A percentile compares a stretch with the other conserved stretches of the same genome.
phyloP scores from a whole-genome alignment of 179 eudicot genomes.

The Corrigiola litoralis region DNA sequence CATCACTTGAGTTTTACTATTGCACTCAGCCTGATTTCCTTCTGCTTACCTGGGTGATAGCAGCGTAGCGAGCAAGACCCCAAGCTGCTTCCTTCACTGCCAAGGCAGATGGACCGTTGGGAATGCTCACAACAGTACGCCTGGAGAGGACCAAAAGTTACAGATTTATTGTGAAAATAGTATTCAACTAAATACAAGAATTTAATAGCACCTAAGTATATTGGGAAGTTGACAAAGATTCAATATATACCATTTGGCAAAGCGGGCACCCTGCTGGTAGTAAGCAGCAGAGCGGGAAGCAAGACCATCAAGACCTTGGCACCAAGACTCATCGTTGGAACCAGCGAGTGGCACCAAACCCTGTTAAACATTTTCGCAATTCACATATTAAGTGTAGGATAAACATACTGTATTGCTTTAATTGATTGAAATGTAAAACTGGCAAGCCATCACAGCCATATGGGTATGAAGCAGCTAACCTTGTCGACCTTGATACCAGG shows the following conservation, averaged over 20 bases:
- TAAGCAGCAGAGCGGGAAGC: constrained; percentile 91
- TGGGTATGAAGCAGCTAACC: constrained; percentile 32
- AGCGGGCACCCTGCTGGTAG: constrained; percentile 95
- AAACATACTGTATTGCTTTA: not conserved
- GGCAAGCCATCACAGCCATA: not conserved
- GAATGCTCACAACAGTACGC: constrained; percentile 99
- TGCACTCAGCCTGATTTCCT: not conserved
- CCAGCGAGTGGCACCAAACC: constrained; percentile 93
- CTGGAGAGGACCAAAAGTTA: constrained; percentile 21
- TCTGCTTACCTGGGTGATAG: constrained; percentile 66
- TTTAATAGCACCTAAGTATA: not conserved
- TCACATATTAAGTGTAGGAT: constrained; percentile 1
- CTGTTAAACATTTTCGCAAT: constrained; percentile 32
- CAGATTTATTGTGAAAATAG: not conserved
- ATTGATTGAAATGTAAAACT: not conserved
- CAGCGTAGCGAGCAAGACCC: constrained; percentile 96
- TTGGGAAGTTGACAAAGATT: not conserved
- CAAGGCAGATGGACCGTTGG: constrained; percentile 90
- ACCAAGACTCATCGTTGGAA: constrained; percentile 84
- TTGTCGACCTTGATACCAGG: constrained; percentile 96
- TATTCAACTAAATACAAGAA: not conserved
- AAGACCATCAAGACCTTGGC: constrained; percentile 95
- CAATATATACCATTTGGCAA: constrained; percentile 79
- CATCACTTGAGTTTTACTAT: not conserved
- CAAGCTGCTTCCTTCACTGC: constrained; percentile 97